Evolutionary conservation across 805 yeast genomes (phyloP).

Genomic region (Monosporozyma unispora): DNA sequence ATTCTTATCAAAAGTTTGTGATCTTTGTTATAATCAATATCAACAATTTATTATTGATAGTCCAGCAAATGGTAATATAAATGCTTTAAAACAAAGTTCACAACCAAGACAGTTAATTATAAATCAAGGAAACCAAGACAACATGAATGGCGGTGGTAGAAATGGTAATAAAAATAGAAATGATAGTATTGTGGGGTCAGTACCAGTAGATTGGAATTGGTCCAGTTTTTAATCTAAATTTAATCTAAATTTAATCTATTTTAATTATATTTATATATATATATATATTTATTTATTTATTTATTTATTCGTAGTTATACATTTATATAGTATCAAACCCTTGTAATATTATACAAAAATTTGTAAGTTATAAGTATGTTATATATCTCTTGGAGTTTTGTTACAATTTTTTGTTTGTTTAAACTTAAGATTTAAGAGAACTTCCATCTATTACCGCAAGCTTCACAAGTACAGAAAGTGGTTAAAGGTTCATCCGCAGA

Average conservation of each 20-base stretch:
- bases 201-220: constrained; percentile 78
- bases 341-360: background rate
- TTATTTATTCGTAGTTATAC: background rate
- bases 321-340: background rate
- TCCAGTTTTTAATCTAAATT: constrained; percentile 44
- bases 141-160: background rate
- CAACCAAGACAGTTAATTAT: constrained; percentile 3
- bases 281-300: background rate
- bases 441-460: constrained; percentile 97
- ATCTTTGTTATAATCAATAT: constrained; percentile 50
- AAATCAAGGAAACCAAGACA: background rate
- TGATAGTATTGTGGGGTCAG: constrained; percentile 35
- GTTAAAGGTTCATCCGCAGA: constrained; percentile 98
- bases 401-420: no score
- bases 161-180: constrained; percentile 7
- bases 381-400: background rate
- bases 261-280: no score
- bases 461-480: constrained; percentile 95
- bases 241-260: background rate
- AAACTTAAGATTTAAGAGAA: constrained; percentile 69
- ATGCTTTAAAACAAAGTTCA: background rate
- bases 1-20: constrained; percentile 57
- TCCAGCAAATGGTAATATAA: no score
- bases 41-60: background rate
- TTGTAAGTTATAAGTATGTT: background rate